Conservation (phyloP, 805 yeast genomes). For the Monosporozyma unispora region DNA sequence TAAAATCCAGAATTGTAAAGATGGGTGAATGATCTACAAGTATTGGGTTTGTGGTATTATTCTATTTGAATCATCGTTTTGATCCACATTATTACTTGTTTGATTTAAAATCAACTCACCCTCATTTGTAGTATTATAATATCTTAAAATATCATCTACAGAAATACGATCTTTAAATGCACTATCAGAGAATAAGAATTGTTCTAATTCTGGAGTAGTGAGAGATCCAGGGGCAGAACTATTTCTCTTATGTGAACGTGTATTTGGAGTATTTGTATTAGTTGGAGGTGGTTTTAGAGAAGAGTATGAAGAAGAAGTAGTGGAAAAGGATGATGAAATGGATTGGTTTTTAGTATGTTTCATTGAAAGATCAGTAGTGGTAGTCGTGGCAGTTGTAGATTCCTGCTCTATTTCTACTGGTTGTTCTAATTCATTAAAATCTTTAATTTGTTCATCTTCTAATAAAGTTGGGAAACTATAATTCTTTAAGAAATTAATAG, state of each 20-base stretch:
- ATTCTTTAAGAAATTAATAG: constrained; percentile 21
- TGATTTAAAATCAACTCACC: constrained; percentile 5
- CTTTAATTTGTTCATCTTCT: constrained; percentile 14
- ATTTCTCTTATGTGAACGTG: not conserved
- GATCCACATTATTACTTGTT: not conserved
- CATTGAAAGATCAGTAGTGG: not conserved
- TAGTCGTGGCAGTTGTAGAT: too few relatives aligned
- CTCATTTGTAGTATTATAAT: constrained; percentile 23
- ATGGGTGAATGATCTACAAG: not conserved
- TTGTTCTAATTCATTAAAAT: constrained; percentile 1
- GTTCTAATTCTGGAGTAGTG: constrained; percentile 20
- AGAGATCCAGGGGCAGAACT: not conserved
- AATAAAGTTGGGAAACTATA: constrained; percentile 26
- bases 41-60: not conserved
- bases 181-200: constrained; percentile 12
- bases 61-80: not conserved
- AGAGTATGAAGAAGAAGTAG: not conserved
- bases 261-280: not conserved
- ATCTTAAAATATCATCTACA: constrained; percentile 25
- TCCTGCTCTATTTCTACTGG: not conserved
- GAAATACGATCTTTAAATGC: constrained; percentile 13
- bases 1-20: too few relatives aligned
- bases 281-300: not conserved
- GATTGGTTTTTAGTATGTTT: not conserved
- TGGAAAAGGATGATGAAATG: not conserved